These are phyloP conservation scores for Fraxinus nigra DNA, from an alignment of 305 asterid species.

Conservation along the genomic window DNA sequence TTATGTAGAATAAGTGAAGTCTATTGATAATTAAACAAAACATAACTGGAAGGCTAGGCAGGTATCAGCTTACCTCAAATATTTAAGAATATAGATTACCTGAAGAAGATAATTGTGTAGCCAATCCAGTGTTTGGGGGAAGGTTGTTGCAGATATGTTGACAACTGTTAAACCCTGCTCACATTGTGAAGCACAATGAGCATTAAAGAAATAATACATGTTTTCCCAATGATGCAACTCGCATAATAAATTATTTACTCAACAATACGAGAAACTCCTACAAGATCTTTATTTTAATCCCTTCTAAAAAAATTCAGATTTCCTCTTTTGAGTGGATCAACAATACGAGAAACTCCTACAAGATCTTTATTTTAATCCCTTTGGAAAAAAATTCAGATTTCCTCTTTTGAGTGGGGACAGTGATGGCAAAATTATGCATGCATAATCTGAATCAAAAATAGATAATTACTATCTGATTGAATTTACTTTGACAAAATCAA, in stretches of 20 bases:
- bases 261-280: conserved; percentile 2
- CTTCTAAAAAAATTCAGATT: background rate
- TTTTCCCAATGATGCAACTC: background rate
- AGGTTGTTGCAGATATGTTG: conserved; percentile 87
- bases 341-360: background rate
- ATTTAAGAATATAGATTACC: conserved; percentile 44
- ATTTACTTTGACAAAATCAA: background rate
- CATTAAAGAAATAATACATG: conserved; percentile 9
- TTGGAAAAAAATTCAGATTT: background rate
- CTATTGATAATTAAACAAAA: background rate
- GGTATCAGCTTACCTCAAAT: background rate
- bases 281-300: background rate
- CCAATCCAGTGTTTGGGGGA: conserved; percentile 97
- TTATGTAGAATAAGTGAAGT: background rate
- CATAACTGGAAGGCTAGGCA: conserved; percentile 5
- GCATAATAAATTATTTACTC: conserved; percentile 8
- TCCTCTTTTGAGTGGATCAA: background rate
- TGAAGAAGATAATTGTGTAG: conserved; percentile 93
- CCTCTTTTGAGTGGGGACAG: background rate
- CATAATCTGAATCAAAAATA: background rate
- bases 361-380: background rate
- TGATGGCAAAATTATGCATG: background rate
- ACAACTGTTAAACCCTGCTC: conserved; percentile 81
- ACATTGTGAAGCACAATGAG: conserved; percentile 21
- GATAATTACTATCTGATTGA: background rate